Evolutionary conservation across 805 yeast genomes (phyloP).

Genomic region (Martiniozyma abietophila): DNA sequence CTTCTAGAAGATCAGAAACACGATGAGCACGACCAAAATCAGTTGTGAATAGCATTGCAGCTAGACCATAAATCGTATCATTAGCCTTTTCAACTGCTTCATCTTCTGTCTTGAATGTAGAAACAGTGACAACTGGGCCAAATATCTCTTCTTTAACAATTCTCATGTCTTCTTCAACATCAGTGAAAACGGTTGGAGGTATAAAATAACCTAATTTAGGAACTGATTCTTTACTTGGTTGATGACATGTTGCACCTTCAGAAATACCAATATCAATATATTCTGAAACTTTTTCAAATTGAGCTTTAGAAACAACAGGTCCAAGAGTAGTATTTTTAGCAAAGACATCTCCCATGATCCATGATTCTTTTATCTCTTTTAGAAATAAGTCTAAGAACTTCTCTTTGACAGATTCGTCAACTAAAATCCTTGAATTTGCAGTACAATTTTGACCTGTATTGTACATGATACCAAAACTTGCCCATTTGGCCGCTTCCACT

Average conservation of each 20-base stretch:
- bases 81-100: slow-evolving; percentile 67
- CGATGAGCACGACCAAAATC: slow-evolving; percentile 56
- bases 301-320: slow-evolving; percentile 51
- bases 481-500: slow-evolving; percentile 60
- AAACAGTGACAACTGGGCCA: slow-evolving; percentile 74
- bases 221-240: slow-evolving; percentile 30
- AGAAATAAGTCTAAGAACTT: slow-evolving; percentile 38
- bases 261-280: slow-evolving; percentile 37
- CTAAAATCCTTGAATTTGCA: slow-evolving; percentile 53
- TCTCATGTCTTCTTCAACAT: slow-evolving; percentile 54
- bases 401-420: slow-evolving; percentile 48
- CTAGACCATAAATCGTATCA: slow-evolving; percentile 68
- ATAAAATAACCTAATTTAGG: slow-evolving; percentile 55
- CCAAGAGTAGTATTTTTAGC: slow-evolving; percentile 42
- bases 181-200: slow-evolving; percentile 69
- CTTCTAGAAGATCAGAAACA: slow-evolving; percentile 37
- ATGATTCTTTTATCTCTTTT: slow-evolving; percentile 36
- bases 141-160: slow-evolving; percentile 76
- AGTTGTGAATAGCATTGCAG: slow-evolving; percentile 69
- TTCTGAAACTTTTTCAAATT: slow-evolving; percentile 40
- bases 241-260: slow-evolving; percentile 39
- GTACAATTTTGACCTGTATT: slow-evolving; percentile 66
- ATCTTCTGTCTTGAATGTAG: slow-evolving; percentile 55
- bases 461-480: slow-evolving; percentile 53
- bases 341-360: slow-evolving; percentile 51